Percentiles rank a stretch among this genome's conserved stretches.
Conservation (phyloP, 1,139 yeast species). For the Debaryomyces fabryi region DNA sequence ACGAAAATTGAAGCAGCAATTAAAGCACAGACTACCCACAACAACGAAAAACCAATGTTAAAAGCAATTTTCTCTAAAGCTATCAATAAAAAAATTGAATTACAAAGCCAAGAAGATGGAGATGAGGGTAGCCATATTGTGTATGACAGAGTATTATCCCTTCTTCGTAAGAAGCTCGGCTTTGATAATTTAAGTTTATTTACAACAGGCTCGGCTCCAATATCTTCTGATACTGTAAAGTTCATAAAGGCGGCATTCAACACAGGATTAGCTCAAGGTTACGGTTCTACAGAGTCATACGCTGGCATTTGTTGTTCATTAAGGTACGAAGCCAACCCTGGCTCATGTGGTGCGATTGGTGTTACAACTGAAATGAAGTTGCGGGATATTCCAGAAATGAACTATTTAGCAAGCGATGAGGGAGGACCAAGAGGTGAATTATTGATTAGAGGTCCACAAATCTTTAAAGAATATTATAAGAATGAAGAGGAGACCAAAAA, state of each 20-base stretch:
- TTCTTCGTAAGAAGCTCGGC: slow-evolving; percentile 40
- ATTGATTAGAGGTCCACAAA: slow-evolving; percentile 43
- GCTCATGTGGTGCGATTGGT: slow-evolving; percentile 43
- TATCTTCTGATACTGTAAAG: slow-evolving; percentile 42
- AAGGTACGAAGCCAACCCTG: slow-evolving; percentile 39
- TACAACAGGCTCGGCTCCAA: slow-evolving; percentile 49
- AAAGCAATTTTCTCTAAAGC: slow-evolving; percentile 30
- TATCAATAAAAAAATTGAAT: slow-evolving; percentile 32
- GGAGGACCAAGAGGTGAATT: slow-evolving; percentile 48
- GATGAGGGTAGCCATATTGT: slow-evolving; percentile 31
- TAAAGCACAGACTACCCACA: slow-evolving; percentile 45
- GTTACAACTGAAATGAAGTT: slow-evolving; percentile 39
- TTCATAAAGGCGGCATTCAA: slow-evolving; percentile 44
- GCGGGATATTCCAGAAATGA: slow-evolving; percentile 44
- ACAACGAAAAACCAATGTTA: slow-evolving; percentile 41
- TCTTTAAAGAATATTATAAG: slow-evolving; percentile 39
- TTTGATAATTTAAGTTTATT: slow-evolving; percentile 30
- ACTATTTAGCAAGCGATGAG: slow-evolving; percentile 31
- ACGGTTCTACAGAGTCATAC: slow-evolving; percentile 50
- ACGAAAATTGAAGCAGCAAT: slow-evolving; percentile 49
- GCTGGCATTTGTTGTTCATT: slow-evolving; percentile 42
- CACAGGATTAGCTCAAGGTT: slow-evolving; percentile 45
- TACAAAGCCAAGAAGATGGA: slow-evolving; percentile 34
- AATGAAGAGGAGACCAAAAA: slow-evolving; percentile 43
- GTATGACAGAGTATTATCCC: slow-evolving; percentile 31